Evolutionary conservation across 139 green algal species (phyloP), one percentile per base, ranked within the genome.

Genomic region (Coelastrella sp.): DNA sequence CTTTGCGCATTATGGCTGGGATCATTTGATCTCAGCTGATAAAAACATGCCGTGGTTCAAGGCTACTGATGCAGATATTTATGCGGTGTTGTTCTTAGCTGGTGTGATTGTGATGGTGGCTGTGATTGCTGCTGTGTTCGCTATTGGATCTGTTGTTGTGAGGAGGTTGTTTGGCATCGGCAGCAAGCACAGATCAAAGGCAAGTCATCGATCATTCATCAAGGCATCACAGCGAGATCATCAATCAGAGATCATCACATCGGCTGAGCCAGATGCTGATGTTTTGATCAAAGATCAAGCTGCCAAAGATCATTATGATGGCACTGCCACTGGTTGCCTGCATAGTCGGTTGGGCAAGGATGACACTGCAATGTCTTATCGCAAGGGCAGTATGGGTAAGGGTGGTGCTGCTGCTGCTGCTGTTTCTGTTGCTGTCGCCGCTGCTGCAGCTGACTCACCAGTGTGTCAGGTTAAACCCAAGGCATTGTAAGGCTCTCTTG

Each of bases 1-100:
- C 37, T 81, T 38, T 67, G 73, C 73, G 9, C 73, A 67, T 9
- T 81, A 81, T 51, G 73, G 73, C 2, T 81, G 73, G 73, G 17
- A 68, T 30, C 73, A 81, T 32, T 17, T 81, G 48, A 27, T 68
- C 6, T 32, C 73, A 8, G 73, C 73, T 9, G 34, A 50, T 5
- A 53, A 23, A 34, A 66, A 48, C 7, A 81, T 81, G 50, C 48
- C 48, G 7, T 81, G 73, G 73, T 67, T 50, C 7, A 81, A 67
- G 8, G 73, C 73, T 4, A 68, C 35, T 27, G n/a, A 68, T 51
- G 4, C n/a, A 9, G 73, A 81, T 37, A 35, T 81, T 35, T 68
- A 37, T 66, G 73, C 73, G 8, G 19, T 51, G 4, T 27, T 48
- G 34, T 11, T 23, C 7, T 27, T 37, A 23, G 73, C 50, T 66